A percentile compares a stretch with the other conserved stretches of the same genome.
phyloP scores from a whole-genome alignment of 306 rosid species.

The Acacia acuminata region DNA sequence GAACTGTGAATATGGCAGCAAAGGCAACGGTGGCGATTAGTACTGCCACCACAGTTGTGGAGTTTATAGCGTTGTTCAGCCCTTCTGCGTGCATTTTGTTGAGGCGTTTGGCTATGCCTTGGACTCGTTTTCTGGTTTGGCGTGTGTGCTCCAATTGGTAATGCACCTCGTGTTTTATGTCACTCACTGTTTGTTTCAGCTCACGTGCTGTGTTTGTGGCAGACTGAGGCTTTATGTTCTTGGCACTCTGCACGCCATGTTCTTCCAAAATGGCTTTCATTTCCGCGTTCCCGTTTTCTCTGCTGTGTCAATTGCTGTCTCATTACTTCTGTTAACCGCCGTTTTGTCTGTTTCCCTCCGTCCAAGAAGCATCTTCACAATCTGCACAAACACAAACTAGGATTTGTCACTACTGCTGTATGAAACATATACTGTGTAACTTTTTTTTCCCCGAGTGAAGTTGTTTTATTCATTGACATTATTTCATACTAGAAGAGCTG shows the following conservation, averaged over 20 bases:
- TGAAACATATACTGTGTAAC: background rate
- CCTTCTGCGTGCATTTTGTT: constrained; percentile 94
- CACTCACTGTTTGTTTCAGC: constrained; percentile 92
- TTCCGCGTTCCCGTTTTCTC: constrained; percentile 65
- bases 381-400: constrained; percentile 52
- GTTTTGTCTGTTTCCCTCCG: constrained; percentile 46
- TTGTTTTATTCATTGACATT: background rate
- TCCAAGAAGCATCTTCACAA: constrained; percentile 66
- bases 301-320: constrained; percentile 92
- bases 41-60: constrained; percentile 94
- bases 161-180: constrained; percentile 92
- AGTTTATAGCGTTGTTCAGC: constrained; percentile 94
- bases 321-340: constrained; percentile 66
- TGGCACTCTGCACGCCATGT: constrained; percentile 73
- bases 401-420: background rate
- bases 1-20: constrained; percentile 92
- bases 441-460: background rate
- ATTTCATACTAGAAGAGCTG: constrained; percentile 6
- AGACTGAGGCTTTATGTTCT: constrained; percentile 55
- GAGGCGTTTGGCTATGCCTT: constrained; percentile 94
- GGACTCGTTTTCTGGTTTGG: constrained; percentile 88
- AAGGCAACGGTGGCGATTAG: constrained; percentile 96
- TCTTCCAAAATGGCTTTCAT: constrained; percentile 59
- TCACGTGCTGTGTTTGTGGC: constrained; percentile 60
- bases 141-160: constrained; percentile 93